These are phyloP conservation scores for Solanum chiquidenum DNA, from an alignment of 257 asterid genomes.

Conservation along the genomic window DNA sequence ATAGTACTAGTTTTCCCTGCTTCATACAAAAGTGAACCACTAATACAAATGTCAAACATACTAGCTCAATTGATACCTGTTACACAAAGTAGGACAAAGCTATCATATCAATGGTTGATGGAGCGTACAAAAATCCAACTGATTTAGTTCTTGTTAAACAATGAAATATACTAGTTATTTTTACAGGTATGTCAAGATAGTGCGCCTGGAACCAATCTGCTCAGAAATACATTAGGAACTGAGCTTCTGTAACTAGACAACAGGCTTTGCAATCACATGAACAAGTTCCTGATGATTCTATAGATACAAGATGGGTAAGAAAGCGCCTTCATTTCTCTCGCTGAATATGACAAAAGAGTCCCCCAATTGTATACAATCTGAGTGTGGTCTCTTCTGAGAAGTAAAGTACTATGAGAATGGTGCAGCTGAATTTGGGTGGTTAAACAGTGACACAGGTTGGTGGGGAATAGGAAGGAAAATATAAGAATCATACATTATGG, in stretches of 20 bases:
- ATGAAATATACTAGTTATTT: neutral
- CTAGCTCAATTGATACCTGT: neutral
- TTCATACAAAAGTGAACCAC: neutral
- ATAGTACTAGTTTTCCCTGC: neutral
- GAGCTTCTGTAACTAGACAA: neutral
- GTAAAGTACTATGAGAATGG: neutral
- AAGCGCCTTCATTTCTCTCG: neutral
- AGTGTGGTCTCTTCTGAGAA: constrained; percentile 2
- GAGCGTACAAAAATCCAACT: neutral
- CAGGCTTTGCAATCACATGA: neutral
- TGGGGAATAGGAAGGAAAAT: neutral
- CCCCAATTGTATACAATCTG: neutral
- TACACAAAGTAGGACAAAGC: neutral
- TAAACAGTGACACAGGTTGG: neutral
- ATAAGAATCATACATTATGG: constrained; percentile 8
- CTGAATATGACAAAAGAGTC: neutral
- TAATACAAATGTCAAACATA: neutral
- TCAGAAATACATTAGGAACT: neutral
- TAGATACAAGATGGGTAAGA: neutral
- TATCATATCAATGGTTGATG: neutral
- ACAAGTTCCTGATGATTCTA: neutral
- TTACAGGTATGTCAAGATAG: neutral
- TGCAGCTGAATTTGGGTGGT: neutral
- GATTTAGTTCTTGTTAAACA: neutral
- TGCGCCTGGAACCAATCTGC: neutral